phyloP scores from a whole-genome alignment of 768 basidiomycete species.

The Lentinula detonsa region DNA sequence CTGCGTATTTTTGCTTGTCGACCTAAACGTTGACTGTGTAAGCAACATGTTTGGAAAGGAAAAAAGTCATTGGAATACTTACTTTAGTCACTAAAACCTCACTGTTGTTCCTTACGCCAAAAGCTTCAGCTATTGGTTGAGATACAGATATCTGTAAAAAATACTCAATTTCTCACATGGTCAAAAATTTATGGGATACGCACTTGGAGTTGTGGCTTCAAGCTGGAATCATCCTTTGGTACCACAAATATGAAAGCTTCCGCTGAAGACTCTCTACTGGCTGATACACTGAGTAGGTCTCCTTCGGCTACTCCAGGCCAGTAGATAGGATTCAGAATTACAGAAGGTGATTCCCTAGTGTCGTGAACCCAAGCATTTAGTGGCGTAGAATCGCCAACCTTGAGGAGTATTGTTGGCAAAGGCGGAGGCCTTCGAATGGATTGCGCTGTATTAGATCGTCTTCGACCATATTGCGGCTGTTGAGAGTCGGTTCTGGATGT shows the following conservation, averaged over 20 bases:
- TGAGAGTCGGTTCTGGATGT: constrained; percentile 63
- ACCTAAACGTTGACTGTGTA: constrained; percentile 39
- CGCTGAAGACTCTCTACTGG: constrained; percentile 31
- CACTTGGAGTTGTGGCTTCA: constrained; percentile 63
- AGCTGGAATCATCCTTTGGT: constrained; percentile 52
- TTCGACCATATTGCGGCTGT: constrained; percentile 45
- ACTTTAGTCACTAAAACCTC: constrained; percentile 74
- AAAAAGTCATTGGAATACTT: not conserved
- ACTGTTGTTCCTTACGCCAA: constrained; percentile 62
- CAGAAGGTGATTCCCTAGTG: constrained; percentile 45
- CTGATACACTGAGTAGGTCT: constrained; percentile 57
- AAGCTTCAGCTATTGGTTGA: constrained; percentile 64
- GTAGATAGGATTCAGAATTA: constrained; percentile 65
- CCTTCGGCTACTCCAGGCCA: constrained; percentile 80
- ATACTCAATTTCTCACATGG: not conserved
- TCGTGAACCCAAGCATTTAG: constrained; percentile 77
- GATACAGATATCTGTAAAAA: constrained; percentile 66
- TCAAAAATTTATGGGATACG: constrained; percentile 1
- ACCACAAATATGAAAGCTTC: constrained; percentile 60
- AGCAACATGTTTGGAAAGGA: constrained; percentile 10
- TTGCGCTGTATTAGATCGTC: constrained; percentile 71
- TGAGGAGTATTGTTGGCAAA: constrained; percentile 28
- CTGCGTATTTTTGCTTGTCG: constrained; percentile 53
- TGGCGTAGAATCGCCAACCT: constrained; percentile 55
- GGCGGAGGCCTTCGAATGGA: constrained; percentile 50